Conservation (phyloP, 108 stramenopile genomes). For the Conticribra guillardii region DNA sequence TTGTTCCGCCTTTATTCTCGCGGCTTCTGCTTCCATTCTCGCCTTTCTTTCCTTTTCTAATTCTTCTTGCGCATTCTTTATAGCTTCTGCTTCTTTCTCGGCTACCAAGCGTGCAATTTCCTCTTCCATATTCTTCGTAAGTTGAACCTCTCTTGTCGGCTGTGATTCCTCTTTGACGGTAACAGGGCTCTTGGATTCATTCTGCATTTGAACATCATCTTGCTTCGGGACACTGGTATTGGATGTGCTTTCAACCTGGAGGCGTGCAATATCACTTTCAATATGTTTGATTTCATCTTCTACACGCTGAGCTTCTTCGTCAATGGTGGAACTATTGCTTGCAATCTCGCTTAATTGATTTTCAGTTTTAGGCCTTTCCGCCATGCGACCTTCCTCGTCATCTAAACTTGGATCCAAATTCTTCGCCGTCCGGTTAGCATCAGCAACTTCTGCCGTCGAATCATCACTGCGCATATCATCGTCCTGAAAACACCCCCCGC, state of each 20-base stretch:
- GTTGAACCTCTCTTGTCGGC: background rate
- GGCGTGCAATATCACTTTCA: conserved; percentile 1
- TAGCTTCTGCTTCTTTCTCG: conserved; percentile 50
- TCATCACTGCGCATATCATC: no score
- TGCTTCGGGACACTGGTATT: background rate
- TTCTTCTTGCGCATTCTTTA: conserved; percentile 41
- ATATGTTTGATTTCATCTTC: background rate
- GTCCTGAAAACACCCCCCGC: no score
- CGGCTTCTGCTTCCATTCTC: conserved; percentile 35
- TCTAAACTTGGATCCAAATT: background rate
- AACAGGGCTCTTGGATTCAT: background rate
- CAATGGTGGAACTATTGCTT: no score
- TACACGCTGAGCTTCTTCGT: background rate
- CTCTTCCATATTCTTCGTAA: conserved; percentile 26
- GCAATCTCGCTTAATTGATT: no score
- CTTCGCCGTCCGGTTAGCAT: background rate
- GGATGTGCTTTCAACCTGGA: background rate
- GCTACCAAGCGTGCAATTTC: conserved; percentile 42
- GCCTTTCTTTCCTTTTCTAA: conserved; percentile 38
- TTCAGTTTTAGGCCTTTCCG: background rate
- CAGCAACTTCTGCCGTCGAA: no score
- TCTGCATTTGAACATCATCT: background rate
- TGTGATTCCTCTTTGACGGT: background rate
- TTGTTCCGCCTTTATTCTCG: conserved; percentile 28
- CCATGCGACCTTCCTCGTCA: background rate